A percentile compares a stretch with the other conserved stretches of the same genome.
These are phyloP conservation scores for Cladobotryum mycophilum DNA, from an alignment of 2,329 filamentous ascomycete genomes.

Conservation along the genomic window DNA sequence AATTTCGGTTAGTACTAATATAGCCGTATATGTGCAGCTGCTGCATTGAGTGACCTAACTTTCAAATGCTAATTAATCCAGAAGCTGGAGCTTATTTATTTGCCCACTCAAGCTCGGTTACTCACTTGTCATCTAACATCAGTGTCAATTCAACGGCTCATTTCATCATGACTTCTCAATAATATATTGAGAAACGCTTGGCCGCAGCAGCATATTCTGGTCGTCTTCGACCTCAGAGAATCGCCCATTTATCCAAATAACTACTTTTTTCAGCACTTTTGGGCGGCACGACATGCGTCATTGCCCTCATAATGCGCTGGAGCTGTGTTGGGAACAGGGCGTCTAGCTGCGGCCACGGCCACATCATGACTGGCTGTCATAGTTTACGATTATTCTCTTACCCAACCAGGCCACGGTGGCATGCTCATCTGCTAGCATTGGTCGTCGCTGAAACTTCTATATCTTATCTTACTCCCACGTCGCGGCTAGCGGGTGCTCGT, in stretches of 20 bases:
- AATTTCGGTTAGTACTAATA: too few relatives aligned
- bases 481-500: conserved; percentile 16
- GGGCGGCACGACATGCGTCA: conserved; percentile 9
- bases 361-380: not conserved
- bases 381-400: not conserved
- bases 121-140: too few relatives aligned
- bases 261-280: not conserved
- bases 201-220: conserved; percentile 12
- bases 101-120: too few relatives aligned
- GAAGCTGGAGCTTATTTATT: too few relatives aligned
- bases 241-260: not conserved
- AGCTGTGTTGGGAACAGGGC: conserved; percentile 34
- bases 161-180: not conserved
- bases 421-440: not conserved
- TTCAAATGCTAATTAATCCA: too few relatives aligned
- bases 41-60: too few relatives aligned
- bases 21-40: too few relatives aligned
- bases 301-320: conserved; percentile 33
- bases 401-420: not conserved
- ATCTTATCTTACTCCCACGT: conserved; percentile 1
- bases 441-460: not conserved
- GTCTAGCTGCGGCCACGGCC: conserved; percentile 20
- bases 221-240: too few relatives aligned
- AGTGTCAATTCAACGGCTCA: too few relatives aligned
- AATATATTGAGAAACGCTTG: conserved; percentile 5